These are phyloP conservation scores for Kluyveromyces wickerhamii DNA, from an alignment of 805 yeast species.

Conservation along the genomic window DNA sequence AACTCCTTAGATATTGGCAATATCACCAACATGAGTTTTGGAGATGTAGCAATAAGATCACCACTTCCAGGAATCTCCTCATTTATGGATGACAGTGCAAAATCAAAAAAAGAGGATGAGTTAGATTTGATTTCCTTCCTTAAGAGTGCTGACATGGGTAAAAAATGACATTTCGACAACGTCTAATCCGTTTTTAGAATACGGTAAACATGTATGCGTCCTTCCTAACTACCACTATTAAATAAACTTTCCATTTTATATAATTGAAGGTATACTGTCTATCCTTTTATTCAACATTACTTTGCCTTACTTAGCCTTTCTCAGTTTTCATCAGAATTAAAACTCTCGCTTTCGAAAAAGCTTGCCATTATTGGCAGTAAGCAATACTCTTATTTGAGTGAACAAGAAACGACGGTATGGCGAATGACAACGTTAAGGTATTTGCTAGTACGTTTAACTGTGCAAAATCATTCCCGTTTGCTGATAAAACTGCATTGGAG, in stretches of 20 bases:
- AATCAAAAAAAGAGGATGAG: background rate
- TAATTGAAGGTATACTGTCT: no score
- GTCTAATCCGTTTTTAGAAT: no score
- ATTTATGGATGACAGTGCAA: background rate
- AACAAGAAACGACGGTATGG: background rate
- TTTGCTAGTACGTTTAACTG: constrained; percentile 44
- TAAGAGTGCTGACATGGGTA: no score
- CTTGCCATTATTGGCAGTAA: no score
- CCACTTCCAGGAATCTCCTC: background rate
- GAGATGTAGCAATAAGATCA: background rate
- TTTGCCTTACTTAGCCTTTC: no score
- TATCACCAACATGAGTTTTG: background rate
- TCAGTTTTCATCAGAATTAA: no score
- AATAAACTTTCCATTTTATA: no score
- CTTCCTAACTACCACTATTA: no score
- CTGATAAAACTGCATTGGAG: constrained; percentile 27
- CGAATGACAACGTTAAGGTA: constrained; percentile 5
- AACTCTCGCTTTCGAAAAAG: no score
- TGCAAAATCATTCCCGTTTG: constrained; percentile 38
- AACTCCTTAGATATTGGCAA: background rate
- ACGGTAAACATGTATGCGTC: no score
- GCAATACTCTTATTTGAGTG: background rate
- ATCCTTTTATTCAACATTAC: no score
- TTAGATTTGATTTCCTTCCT: constrained; percentile 1
- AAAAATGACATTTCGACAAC: no score